Evolutionary conservation across 805 yeast genomes (phyloP), one percentile per base, ranked within the genome.

Genomic region (Wickerhamomyces pijperi): DNA sequence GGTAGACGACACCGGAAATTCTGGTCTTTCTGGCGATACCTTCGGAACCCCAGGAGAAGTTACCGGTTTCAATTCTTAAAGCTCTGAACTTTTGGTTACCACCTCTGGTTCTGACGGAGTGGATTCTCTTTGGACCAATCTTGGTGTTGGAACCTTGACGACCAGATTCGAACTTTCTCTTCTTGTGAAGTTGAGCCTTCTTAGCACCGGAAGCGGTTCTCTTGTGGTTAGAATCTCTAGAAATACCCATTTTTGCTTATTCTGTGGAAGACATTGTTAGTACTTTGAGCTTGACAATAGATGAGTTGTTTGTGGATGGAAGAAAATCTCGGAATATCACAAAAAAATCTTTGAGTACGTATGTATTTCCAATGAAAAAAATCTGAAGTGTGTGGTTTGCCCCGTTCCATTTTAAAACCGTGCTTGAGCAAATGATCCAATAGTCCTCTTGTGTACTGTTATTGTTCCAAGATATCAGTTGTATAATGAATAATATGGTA

Each of bases 161-260:
- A 62, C 98, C 98, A 70, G 84, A 81, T 77, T 90, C 98, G 68
- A 92, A 90, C 94, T 90, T 92, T 81, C 98, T 80, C 95, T 90
- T 90, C 90, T 90, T 90, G 86, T 97, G 90, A 95, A 81, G 85
- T 74, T 87, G 95, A 72, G 97, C 97, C 75, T 97, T 87, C 76
- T 87, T 88, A 70, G 98, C 98, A 83, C 98, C 98, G 67, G 98
- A 88, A 72, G 94, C 95, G 63, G 97, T 74, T 75, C 98, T 94
- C 85, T 90, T 90, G 88, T 92, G 98, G 77, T 97, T 96, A 72
- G 98, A 90, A 80, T 92, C 97, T 80, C 98, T 90, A 74, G 97
- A 87, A 83, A 90, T 90, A 88, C 98, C 97, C 98, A 90, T 90
- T 43, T 41, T 46, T 39, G 39, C 34, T 28, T 32, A 25, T 25